These are phyloP conservation scores for Samsoniella hepiali DNA, from an alignment of 2,329 filamentous ascomycete genomes.

Conservation along the genomic window DNA sequence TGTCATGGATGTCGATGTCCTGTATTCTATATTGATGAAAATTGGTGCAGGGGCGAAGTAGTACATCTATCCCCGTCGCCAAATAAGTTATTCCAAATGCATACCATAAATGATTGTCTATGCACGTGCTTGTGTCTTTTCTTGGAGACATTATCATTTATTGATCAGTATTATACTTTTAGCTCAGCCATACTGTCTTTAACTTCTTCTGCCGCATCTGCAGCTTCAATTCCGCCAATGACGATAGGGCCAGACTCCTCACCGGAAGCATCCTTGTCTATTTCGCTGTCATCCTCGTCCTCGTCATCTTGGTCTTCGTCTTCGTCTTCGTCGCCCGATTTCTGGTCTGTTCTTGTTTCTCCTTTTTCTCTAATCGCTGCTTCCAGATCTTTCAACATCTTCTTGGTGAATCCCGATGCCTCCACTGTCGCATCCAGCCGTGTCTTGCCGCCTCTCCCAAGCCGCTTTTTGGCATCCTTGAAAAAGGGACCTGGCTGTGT, in stretches of 20 bases:
- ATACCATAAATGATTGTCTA: background rate
- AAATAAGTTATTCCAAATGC: background rate
- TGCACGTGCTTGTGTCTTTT: background rate
- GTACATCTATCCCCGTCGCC: conserved; percentile 12
- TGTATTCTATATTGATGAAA: conserved; percentile 38
- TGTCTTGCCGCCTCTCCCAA: conserved; percentile 61
- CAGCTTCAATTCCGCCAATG: conserved; percentile 23
- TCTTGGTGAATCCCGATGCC: conserved; percentile 92
- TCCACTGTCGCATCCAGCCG: conserved; percentile 85
- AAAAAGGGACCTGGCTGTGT: conserved; percentile 83
- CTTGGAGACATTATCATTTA: background rate
- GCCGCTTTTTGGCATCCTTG: conserved; percentile 72
- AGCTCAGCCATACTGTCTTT: conserved; percentile 31
- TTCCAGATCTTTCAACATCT: conserved; percentile 93
- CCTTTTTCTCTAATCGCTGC: conserved; percentile 81
- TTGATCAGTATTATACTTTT: conserved; percentile 22
- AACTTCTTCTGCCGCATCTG: conserved; percentile 18
- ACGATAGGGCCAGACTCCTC: conserved; percentile 25
- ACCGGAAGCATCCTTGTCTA: conserved; percentile 23
- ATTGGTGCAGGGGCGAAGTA: conserved; percentile 7
- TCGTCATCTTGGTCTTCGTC: conserved; percentile 26
- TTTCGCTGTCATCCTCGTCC: conserved; percentile 26
- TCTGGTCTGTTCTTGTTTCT: conserved; percentile 39
- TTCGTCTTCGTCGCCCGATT: conserved; percentile 29
- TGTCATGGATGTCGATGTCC: conserved; percentile 26